A percentile compares a stretch with the other conserved stretches of the same genome.
phyloP scores from a whole-genome alignment of 2,329 filamentous ascomycete genomes.

The Alternaria novae-zelandiae region DNA sequence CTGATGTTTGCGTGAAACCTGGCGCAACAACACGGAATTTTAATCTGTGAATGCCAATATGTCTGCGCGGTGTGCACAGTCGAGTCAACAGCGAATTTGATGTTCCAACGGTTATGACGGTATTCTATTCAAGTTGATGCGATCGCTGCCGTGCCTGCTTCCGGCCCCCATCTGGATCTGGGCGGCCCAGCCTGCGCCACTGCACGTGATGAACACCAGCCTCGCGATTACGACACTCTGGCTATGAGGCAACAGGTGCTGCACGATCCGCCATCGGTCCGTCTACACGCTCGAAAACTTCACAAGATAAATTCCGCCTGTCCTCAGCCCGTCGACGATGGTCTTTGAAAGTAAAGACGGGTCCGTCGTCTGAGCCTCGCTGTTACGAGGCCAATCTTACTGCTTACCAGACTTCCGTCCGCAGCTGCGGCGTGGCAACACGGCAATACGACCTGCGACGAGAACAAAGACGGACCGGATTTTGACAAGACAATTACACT shows the following conservation, averaged over 20 bases:
- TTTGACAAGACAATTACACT: not conserved
- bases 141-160: constrained; percentile 10
- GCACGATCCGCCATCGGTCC: not conserved
- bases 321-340: not conserved
- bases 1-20: constrained; percentile 36
- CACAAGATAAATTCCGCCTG: not conserved
- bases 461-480: constrained; percentile 7
- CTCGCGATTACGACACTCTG: not conserved
- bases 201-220: constrained; percentile 20
- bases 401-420: not conserved
- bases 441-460: constrained; percentile 5
- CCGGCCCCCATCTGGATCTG: not conserved
- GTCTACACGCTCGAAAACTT: not conserved
- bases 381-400: constrained; percentile 13
- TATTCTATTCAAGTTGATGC: constrained; percentile 12
- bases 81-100: constrained; percentile 5
- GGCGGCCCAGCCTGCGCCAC: constrained; percentile 15
- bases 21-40: constrained; percentile 21
- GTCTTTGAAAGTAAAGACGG: not conserved
- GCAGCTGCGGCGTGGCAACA: constrained; percentile 26
- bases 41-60: constrained; percentile 2
- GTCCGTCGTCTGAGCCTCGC: constrained; percentile 2
- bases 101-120: constrained; percentile 6
- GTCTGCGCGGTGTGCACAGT: not conserved
- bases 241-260: not conserved